Percentiles rank a stretch among this genome's conserved stretches.
Conservation (phyloP, 176 grass and related monocot genomes). For the Oryza meridionalis region DNA sequence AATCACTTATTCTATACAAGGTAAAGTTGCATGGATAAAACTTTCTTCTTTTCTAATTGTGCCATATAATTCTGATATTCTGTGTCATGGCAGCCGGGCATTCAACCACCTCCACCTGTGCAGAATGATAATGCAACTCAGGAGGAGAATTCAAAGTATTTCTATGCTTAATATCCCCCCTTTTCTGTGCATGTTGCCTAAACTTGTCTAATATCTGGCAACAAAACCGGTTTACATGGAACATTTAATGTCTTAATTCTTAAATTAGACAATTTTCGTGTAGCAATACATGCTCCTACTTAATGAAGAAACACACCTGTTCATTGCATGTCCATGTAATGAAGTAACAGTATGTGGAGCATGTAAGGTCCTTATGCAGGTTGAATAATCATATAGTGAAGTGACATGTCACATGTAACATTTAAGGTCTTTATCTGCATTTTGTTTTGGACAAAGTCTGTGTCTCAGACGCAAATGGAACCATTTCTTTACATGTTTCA, state of each 20-base stretch:
- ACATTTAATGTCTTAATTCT: background rate
- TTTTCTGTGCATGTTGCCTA: background rate
- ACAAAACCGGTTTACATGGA: slow-evolving; percentile 23
- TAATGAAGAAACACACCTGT: slow-evolving; percentile 6
- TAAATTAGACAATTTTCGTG: slow-evolving; percentile 2
- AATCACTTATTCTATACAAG: slow-evolving; percentile 83
- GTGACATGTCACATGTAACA: background rate
- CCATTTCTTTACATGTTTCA: slow-evolving; percentile 4
- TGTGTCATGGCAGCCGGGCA: slow-evolving; percentile 61
- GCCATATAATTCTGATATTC: slow-evolving; percentile 37
- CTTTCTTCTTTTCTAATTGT: slow-evolving; percentile 11
- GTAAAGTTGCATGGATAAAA: slow-evolving; percentile 60
- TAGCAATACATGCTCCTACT: slow-evolving; percentile 4
- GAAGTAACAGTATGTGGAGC: background rate
- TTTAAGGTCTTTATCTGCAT: slow-evolving; percentile 17
- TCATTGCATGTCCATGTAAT: background rate
- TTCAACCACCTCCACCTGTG: slow-evolving; percentile 49
- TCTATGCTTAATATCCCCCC: slow-evolving; percentile 20
- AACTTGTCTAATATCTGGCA: background rate
- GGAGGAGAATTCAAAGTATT: slow-evolving; percentile 95
- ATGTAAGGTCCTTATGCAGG: background rate
- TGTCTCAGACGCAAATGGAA: slow-evolving; percentile 16
- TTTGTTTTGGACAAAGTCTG: slow-evolving; percentile 13
- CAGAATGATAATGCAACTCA: slow-evolving; percentile 57
- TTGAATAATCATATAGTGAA: background rate